Base-by-base conservation (phyloP, 768 basidiomycete species). In the Daedalea quercina region DNA sequence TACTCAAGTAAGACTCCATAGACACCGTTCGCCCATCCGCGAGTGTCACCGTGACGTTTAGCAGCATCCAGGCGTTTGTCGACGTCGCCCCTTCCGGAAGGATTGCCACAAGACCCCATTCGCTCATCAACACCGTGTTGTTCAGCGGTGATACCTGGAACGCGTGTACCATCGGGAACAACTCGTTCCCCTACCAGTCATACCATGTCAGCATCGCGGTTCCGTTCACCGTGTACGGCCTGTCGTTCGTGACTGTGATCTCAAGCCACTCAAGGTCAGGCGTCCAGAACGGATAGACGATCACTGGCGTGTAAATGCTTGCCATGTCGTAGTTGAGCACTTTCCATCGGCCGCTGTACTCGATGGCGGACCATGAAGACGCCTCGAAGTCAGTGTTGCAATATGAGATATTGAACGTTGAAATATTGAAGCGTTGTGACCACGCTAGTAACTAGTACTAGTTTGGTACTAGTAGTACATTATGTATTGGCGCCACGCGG, bases 271-370 rank as follows among this genome's bases (percentile, higher is more conserved):
- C 63, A 47, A 73, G 77, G 13, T 64, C 68, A 1, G 75, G 69
- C 9, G 73, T 76, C 79, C 79, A 82, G 67, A 82, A 81, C 20
- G 81, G 77, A 53, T 76, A 77, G 55, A 80, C 72, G 49, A 70
- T 64, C 25, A 81, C 64, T 9, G 80, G 77, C 0, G 72, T 65
- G 59, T 74, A 81, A 3, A 69, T 68, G 19, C 63, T 65, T 13
- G 76, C 65, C 55, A 77, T 61, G 20, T 72, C 78, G 57, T 81
- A 80, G 53, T 82, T 73, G 51, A 80, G 65, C 2, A 78, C 79
- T 63, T 82, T 81, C 81, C 80, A 81, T 20, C 81, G 65, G 8
- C 81, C 79, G 4, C 77, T 78, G 57, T 79, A 78, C 59, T 81
- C 80, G 59, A 80, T 72, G 46, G 70, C 69, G 2, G 78, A 71